Evolutionary conservation across 164 flowering plant genomes (phyloP).

Genomic region (Kalanchoe fedtschenkoi): DNA sequence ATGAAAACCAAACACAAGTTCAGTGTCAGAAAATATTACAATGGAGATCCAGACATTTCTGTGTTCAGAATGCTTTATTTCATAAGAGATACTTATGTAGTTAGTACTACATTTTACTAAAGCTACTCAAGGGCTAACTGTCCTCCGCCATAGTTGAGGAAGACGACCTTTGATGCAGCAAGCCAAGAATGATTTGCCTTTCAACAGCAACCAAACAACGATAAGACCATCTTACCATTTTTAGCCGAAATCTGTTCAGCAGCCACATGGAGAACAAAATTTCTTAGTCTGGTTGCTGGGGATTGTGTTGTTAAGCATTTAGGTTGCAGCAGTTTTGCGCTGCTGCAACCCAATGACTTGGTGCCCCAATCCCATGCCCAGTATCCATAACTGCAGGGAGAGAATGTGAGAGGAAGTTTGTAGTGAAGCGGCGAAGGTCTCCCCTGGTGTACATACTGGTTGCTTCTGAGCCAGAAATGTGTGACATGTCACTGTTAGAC

Average conservation of each 20-base stretch:
- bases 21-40: neutral
- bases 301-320: conserved; percentile 30
- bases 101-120: conserved; percentile 6
- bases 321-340: conserved; percentile 49
- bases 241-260: conserved; percentile 17
- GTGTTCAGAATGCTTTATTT: neutral
- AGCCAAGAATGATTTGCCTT: conserved; percentile 94
- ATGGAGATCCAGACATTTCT: neutral
- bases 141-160: conserved; percentile 5
- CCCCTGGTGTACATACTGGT: conserved; percentile 45
- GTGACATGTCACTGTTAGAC: conserved; percentile 21
- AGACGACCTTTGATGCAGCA: conserved; percentile 27
- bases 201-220: conserved; percentile 31
- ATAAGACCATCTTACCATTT: conserved; percentile 16
- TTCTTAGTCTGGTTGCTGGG: conserved; percentile 28
- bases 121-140: conserved; percentile 2
- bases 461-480: conserved; percentile 45
- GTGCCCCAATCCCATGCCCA: conserved; percentile 23
- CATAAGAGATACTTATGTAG: neutral
- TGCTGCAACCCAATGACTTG: conserved; percentile 53
- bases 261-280: conserved; percentile 10
- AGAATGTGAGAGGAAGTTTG: conserved; percentile 31
- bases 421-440: conserved; percentile 23
- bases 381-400: conserved; percentile 28
- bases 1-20: neutral